Evolutionary conservation across 345 rosid genomes (phyloP).

Genomic region (Rhodamnia rubescens): DNA sequence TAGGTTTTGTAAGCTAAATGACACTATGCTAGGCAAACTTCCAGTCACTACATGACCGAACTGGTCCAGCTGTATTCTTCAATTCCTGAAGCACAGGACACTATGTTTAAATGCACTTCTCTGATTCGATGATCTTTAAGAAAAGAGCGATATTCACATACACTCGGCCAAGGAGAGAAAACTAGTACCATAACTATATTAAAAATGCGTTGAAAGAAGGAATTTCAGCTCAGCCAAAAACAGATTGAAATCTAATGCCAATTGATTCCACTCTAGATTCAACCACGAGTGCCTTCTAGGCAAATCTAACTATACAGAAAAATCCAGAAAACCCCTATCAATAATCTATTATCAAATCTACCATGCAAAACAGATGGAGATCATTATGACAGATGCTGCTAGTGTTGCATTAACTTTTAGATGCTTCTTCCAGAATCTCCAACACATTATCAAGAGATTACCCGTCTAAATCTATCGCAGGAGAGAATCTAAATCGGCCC

Average conservation of each 20-base stretch:
- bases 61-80: not conserved
- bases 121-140: not conserved
- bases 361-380: not conserved
- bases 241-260: not conserved
- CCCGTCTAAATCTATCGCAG: not conserved
- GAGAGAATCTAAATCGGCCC: not conserved
- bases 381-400: not conserved
- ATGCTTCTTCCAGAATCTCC: not conserved
- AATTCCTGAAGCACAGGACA: not conserved
- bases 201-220: not conserved
- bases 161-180: not conserved
- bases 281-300: not conserved
- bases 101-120: not conserved
- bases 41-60: not conserved
- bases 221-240: not conserved
- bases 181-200: not conserved
- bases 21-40: not conserved
- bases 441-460: not conserved
- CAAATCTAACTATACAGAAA: not conserved
- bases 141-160: not conserved
- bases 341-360: not conserved
- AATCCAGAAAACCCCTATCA: not conserved
- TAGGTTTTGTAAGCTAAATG: not conserved
- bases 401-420: not conserved
- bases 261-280: not conserved